Evolutionary conservation across 805 yeast genomes (phyloP).

Genomic region (Yamadazyma paraphyllophila): DNA sequence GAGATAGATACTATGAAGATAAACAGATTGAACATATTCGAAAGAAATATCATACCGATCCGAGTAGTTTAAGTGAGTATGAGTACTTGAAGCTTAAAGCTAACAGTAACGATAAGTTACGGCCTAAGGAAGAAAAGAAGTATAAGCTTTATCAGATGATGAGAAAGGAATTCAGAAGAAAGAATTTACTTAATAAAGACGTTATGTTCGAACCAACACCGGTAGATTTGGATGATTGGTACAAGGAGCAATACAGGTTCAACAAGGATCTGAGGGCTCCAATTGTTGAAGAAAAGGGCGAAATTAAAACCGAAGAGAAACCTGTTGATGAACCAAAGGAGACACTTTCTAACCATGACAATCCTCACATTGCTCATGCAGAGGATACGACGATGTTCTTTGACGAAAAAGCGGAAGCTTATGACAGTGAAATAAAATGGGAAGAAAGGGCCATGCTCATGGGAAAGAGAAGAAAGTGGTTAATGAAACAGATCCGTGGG

Average conservation of each 20-base stretch:
- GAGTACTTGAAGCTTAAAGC: conserved; percentile 63
- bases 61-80: conserved; percentile 53
- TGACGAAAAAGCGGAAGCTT: conserved; percentile 72
- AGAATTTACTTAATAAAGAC: conserved; percentile 31
- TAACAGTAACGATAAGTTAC: conserved; percentile 51
- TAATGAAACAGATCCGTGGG: conserved; percentile 75
- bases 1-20: conserved; percentile 64
- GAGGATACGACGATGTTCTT: conserved; percentile 80
- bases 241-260: conserved; percentile 30
- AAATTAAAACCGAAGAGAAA: background rate
- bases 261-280: conserved; percentile 22
- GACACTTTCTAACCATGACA: conserved; percentile 36
- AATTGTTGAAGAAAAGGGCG: conserved; percentile 13
- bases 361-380: conserved; percentile 56
- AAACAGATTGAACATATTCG: conserved; percentile 49
- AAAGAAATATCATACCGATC: conserved; percentile 36
- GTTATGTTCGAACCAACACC: conserved; percentile 42
- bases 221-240: conserved; percentile 42
- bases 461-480: conserved; percentile 71
- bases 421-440: conserved; percentile 75
- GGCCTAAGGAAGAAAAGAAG: conserved; percentile 64
- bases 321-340: conserved; percentile 5
- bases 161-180: conserved; percentile 43
- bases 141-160: conserved; percentile 58
- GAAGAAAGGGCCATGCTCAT: conserved; percentile 63